phyloP scores from a whole-genome alignment of 2,329 filamentous ascomycete genomes.

The Colletotrichum liriopes region DNA sequence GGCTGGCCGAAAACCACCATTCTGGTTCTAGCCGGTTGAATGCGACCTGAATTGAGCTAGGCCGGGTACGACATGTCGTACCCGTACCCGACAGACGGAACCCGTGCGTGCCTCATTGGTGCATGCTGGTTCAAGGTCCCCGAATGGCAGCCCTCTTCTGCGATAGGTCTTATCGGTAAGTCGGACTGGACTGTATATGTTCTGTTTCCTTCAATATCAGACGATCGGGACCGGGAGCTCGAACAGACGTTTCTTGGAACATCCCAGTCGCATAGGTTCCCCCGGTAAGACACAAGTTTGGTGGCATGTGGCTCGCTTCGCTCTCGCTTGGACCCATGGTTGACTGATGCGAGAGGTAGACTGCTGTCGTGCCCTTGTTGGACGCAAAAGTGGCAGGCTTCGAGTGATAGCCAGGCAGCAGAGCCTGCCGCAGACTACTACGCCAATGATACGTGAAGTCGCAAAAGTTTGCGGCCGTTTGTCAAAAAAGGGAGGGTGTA shows the following conservation, averaged over 20 bases:
- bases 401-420: background rate
- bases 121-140: conserved; percentile 2
- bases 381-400: background rate
- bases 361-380: background rate
- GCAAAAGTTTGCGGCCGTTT: background rate
- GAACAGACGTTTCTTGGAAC: conserved; percentile 38
- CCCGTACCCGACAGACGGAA: conserved; percentile 37
- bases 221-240: conserved; percentile 36
- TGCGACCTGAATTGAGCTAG: background rate
- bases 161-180: background rate
- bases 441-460: background rate
- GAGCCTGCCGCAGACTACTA: background rate
- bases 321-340: background rate
- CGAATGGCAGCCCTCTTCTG: conserved; percentile 9
- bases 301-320: conserved; percentile 15
- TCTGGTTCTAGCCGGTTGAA: conserved; percentile 1
- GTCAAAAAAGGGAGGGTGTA: background rate
- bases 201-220: conserved; percentile 27
- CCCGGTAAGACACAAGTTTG: conserved; percentile 2
- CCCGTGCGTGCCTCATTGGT: conserved; percentile 25
- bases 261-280: conserved; percentile 2
- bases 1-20: background rate
- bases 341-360: background rate
- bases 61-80: conserved; percentile 21
- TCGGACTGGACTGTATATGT: conserved; percentile 6